A percentile compares a stretch with the other conserved stretches of the same genome.
phyloP scores from a whole-genome alignment of 1,284 basidiomycete species.

The Meira miltonrushii region DNA sequence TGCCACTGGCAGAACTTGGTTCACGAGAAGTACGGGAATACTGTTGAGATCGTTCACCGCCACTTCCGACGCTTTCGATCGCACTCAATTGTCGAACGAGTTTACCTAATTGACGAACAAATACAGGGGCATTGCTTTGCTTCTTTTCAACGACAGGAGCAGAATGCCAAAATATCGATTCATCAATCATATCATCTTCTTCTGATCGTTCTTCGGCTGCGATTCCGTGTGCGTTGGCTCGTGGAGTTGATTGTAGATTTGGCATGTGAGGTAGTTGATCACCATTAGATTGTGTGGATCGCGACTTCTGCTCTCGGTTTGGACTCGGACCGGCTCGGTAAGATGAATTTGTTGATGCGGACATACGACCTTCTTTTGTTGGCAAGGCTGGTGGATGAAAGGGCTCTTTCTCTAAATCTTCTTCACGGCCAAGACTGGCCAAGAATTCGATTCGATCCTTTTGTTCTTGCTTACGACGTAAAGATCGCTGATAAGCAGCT shows the following conservation, averaged over 20 bases:
- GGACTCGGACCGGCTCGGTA: not conserved
- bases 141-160: not conserved
- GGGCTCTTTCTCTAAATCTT: not conserved
- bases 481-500: not conserved
- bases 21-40: too few species aligned
- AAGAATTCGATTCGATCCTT: constrained; percentile 4
- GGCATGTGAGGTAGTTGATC: constrained; percentile 16
- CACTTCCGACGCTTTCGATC: constrained; percentile 19
- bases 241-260: not conserved
- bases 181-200: constrained; percentile 7
- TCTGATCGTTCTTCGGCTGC: constrained; percentile 3
- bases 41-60: too few species aligned
- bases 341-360: too few species aligned
- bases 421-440: not conserved
- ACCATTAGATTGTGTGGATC: not conserved
- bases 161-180: not conserved
- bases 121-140: constrained; percentile 4
- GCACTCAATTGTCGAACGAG: constrained; percentile 20
- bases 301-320: not conserved
- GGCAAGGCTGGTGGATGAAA: not conserved
- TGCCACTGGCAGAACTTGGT: too few species aligned
- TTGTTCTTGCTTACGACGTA: not conserved
- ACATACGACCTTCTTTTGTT: too few species aligned
- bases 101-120: constrained; percentile 18
- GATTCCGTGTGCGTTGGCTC: not conserved